Conservation (phyloP, 1,284 basidiomycete species). For the Neotropicomus parvogracilis region DNA sequence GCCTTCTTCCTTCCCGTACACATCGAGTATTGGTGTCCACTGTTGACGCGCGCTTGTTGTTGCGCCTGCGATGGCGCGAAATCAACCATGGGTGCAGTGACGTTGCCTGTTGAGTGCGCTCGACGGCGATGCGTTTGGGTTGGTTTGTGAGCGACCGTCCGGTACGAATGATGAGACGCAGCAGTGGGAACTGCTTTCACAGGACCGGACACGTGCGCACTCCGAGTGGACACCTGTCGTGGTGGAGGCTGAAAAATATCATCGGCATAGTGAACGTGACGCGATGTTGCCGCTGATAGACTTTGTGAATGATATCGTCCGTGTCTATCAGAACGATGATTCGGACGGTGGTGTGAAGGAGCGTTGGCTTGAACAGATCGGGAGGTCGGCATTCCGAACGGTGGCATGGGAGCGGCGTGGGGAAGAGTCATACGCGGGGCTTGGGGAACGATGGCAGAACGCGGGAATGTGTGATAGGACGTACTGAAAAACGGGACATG, state of each 20-base stretch:
- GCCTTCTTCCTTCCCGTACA: conserved; percentile 72
- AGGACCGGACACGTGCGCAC: not conserved
- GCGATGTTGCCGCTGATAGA: conserved; percentile 20
- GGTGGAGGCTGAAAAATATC: conserved; percentile 9
- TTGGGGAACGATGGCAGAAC: conserved; percentile 14
- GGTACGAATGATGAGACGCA: conserved; percentile 1
- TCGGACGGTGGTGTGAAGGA: conserved; percentile 10
- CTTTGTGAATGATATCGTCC: conserved; percentile 11
- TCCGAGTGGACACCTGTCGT: conserved; percentile 10
- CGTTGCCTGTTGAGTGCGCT: conserved; percentile 20
- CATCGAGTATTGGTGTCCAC: conserved; percentile 53
- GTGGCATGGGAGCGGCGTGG: not conserved
- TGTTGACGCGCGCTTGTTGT: not conserved
- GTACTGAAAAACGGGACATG: conserved; percentile 19
- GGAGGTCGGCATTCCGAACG: not conserved
- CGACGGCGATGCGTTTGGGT: conserved; percentile 20
- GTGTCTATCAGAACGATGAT: conserved; percentile 2
- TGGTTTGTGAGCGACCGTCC: conserved; percentile 7
- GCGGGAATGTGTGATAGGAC: conserved; percentile 32
- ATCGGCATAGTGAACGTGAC: conserved; percentile 29
- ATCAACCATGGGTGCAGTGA: conserved; percentile 2
- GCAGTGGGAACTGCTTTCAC: conserved; percentile 1
- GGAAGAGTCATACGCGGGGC: not conserved
- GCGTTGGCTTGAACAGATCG: not conserved
- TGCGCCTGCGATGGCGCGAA: conserved; percentile 5